Conservation (phyloP, 1,284 basidiomycete species). For the Leccinum fallax region DNA sequence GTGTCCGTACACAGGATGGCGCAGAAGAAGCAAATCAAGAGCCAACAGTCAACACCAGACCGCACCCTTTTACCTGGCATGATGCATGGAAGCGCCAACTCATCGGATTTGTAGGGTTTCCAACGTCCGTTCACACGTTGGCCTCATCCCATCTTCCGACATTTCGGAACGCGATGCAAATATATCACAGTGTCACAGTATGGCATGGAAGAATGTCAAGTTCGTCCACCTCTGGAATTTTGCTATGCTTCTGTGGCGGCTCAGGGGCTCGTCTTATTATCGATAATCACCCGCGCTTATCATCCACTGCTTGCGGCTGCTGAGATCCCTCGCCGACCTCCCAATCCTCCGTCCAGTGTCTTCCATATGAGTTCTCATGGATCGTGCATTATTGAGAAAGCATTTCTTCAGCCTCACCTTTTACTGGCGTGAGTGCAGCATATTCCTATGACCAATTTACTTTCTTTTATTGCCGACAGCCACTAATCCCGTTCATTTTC, state of each 20-base stretch:
- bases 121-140: constrained; percentile 24
- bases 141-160: constrained; percentile 13
- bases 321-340: constrained; percentile 1
- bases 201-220: constrained; percentile 24
- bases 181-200: constrained; percentile 21
- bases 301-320: constrained; percentile 11
- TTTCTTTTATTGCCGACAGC: constrained; percentile 3
- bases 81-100: constrained; percentile 1
- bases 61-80: constrained; percentile 3
- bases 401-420: constrained; percentile 1
- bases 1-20: not conserved
- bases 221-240: constrained; percentile 28
- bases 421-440: constrained; percentile 11
- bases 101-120: constrained; percentile 9
- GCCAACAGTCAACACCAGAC: not conserved
- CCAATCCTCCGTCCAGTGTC: not conserved
- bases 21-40: constrained; percentile 4
- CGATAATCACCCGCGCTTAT: constrained; percentile 31
- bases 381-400: constrained; percentile 1
- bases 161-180: constrained; percentile 16
- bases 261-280: constrained; percentile 24
- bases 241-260: constrained; percentile 33
- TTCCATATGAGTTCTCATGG: constrained; percentile 3
- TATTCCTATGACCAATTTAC: constrained; percentile 9
- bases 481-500: constrained; percentile 1